Percentiles rank a stretch among this genome's conserved stretches.
These are phyloP conservation scores for Oryza coarctata DNA, from an alignment of 176 grass and related monocot genomes.

Conservation along the genomic window DNA sequence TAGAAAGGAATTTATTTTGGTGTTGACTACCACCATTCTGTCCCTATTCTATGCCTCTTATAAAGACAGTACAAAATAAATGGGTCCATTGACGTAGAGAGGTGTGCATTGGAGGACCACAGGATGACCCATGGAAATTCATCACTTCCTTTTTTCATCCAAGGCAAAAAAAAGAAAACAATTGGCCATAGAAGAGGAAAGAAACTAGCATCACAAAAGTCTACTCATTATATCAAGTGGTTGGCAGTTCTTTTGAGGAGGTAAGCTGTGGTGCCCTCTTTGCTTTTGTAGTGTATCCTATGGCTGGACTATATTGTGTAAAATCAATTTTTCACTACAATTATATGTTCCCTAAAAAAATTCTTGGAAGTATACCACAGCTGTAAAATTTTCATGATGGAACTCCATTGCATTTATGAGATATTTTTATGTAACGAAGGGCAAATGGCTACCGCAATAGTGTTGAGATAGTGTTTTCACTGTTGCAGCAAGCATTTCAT, in stretches of 20 bases:
- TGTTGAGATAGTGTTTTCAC: neutral
- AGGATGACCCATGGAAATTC: constrained; percentile 4
- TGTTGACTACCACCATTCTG: constrained; percentile 9
- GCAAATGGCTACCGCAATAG: neutral
- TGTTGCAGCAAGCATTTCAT: neutral
- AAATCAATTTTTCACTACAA: neutral
- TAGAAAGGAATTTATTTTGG: constrained; percentile 23
- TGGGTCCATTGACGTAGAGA: neutral
- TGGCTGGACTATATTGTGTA: neutral
- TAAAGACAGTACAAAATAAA: constrained; percentile 22
- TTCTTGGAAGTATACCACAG: neutral
- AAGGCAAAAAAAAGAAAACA: neutral
- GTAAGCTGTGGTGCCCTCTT: neutral
- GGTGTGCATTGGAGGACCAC: constrained; percentile 11
- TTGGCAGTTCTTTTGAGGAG: constrained; percentile 47
- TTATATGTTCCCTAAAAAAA: neutral
- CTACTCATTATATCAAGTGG: constrained; percentile 26
- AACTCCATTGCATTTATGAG: neutral
- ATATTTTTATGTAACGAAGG: neutral
- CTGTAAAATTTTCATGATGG: neutral
- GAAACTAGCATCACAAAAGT: constrained; percentile 4
- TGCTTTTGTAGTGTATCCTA: constrained; percentile 33
- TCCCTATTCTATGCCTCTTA: neutral
- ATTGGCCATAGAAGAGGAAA: neutral
- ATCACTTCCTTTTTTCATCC: neutral